Evolutionary conservation across 768 basidiomycete genomes (phyloP).

Genomic region (Hemileccinum rubropunctum): DNA sequence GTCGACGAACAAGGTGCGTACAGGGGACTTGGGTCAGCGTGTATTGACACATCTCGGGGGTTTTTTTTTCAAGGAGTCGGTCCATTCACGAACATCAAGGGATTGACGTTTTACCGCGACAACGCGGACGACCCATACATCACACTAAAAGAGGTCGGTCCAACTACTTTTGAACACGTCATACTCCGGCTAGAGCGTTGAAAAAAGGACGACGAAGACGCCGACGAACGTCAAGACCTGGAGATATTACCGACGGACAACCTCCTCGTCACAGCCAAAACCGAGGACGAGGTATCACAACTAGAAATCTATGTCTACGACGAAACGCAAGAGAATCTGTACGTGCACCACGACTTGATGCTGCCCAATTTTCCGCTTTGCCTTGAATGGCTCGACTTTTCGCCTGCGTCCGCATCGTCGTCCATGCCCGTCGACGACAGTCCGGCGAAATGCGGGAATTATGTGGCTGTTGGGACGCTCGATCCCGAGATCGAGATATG

Average conservation of each 20-base stretch:
- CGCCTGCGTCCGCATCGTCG: conserved; percentile 56
- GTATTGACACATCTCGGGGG: neutral
- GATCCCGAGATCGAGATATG: conserved; percentile 99
- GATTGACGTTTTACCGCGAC: conserved; percentile 85
- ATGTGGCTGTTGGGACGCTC: conserved; percentile 94
- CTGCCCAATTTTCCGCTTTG: conserved; percentile 97
- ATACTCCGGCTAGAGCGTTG: neutral
- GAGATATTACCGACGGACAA: conserved; percentile 91
- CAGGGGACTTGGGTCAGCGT: neutral
- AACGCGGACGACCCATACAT: conserved; percentile 97
- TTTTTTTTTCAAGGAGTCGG: conserved; percentile 47
- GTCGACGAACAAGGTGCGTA: conserved; percentile 35
- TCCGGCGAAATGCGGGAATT: conserved; percentile 62
- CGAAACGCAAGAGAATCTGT: conserved; percentile 81
- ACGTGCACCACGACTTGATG: conserved; percentile 97
- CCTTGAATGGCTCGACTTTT: conserved; percentile 98
- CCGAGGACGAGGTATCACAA: conserved; percentile 94
- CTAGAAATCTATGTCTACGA: conserved; percentile 86
- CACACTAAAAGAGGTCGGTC: conserved; percentile 84
- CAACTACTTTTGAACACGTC: neutral
- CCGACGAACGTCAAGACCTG: conserved; percentile 85
- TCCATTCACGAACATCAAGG: conserved; percentile 95
- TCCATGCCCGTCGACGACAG: conserved; percentile 32
- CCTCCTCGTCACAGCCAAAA: conserved; percentile 88
- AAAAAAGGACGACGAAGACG: conserved; percentile 51